Base-by-base conservation (phyloP, 1,284 basidiomycete genomes). In the Lignosus rhinocerotis region DNA sequence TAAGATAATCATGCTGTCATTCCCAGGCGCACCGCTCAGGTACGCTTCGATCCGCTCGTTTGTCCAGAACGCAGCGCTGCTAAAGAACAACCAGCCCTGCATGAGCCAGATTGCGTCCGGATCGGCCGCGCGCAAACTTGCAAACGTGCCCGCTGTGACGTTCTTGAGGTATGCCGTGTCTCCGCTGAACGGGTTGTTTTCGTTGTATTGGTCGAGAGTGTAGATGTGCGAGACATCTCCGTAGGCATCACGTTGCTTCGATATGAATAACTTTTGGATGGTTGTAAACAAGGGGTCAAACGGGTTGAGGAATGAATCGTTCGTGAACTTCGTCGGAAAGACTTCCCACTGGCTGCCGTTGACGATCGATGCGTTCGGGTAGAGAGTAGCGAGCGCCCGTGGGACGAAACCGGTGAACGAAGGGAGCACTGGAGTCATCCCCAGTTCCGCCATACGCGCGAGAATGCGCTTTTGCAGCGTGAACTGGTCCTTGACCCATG, bases 181-280 rank as follows among this genome's bases (percentile, higher is more conserved):
- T n/a, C 69, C 66, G 58, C 70, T 76, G 56, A 70, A 72, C 0
- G 78, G 78, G 41, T 71, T 58, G 59, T 76, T 76, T 67, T 80
- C 78, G 67, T 77, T 80, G 69, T 78, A 79, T 58, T 78, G 77
- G 61, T 80, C 78, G 36, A 80, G 72, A 31, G 76, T 76, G 62
- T 80, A 80, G 59, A 78, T 70, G 57, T 77, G 75, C 9, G 76
- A 73, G 34, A 76, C 66, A 44, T 73, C 56, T 51, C 78, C 78
- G 56, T 77, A 79, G 0, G 73, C 73, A 12, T 68, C 69, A 12
- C 64, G 57, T 64, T 79, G 78, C 63, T 79, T 79, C 30, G 69
- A 48, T 50, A 80, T 74, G 69, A 80, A 78, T 9, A 72, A 72
- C 36, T 67, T 70, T 63, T 79, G 78, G 30, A 79, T 64, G 19